Base-by-base conservation (phyloP, 768 basidiomycete species). In the Thelephora ganbajun region DNA sequence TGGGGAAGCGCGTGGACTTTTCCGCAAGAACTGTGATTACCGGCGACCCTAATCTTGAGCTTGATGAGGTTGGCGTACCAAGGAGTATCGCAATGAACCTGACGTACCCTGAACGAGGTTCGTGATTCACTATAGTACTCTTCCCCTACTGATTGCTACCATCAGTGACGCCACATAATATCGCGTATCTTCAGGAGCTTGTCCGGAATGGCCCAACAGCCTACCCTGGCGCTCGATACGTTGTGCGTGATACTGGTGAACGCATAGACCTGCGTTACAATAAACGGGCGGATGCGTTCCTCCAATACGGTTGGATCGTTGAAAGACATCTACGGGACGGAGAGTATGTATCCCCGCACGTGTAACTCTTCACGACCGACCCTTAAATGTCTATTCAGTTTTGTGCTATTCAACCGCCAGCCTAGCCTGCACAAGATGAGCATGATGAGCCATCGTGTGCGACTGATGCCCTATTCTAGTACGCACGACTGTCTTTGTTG, bases 1-100 rank as follows among this genome's bases (percentile, higher is more conserved):
- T 98, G 96, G 96, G 96, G 43, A 98, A 98, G 66, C 91, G 96
- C 65, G 96, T 99, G 47, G 96, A 98, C 59, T 98, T 98, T 63
- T 99, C 96, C 1, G 96, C 96, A 1, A 87, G 96, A 50, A 99
- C 94, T 14, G 96, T 99, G 57, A 99, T 99, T 61, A 98, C 96
- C 12, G 96, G 96, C 61, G 96, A 98, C 65, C 96, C 96, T 5
- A 98, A 98, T 67, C 60, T 99, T 50, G 85, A 93, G 57, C 66
- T 98, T 56, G 96, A 99, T 53, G 85, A 99, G 59, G 96, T 99
- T 50, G 96, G 96, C 37, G 96, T 99, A 1, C 96, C 96, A 7
- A 78, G 69, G 56, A 88, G 80, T 55, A 97, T 99, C 47, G 94
- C 93, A 1, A 94, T 97, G 89, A 98, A 92, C 54, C 63, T 99